These are phyloP conservation scores for Metschnikowia colocasiae DNA, from an alignment of 805 yeast species.

Conservation along the genomic window DNA sequence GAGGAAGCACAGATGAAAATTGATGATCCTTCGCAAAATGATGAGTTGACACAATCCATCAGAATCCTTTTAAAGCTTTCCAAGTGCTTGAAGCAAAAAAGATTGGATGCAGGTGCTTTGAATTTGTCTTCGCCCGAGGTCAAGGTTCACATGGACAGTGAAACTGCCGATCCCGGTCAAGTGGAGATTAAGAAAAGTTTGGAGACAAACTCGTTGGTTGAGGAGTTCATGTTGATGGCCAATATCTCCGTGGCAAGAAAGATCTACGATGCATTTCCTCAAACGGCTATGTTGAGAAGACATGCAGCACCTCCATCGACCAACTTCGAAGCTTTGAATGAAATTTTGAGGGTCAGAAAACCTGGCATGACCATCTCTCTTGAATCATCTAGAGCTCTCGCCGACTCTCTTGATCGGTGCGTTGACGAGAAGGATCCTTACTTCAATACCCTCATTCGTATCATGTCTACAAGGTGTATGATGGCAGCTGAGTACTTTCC, in stretches of 20 bases:
- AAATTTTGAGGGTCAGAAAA: conserved; percentile 80
- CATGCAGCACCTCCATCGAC: conserved; percentile 97
- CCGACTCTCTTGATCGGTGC: conserved; percentile 90
- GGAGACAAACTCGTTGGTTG: conserved; percentile 94
- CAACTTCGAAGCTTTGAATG: conserved; percentile 84
- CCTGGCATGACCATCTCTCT: conserved; percentile 64
- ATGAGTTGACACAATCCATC: conserved; percentile 87
- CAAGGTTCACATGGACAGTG: conserved; percentile 94
- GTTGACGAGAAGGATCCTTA: conserved; percentile 79
- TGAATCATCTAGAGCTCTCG: conserved; percentile 85
- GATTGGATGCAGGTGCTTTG: conserved; percentile 93
- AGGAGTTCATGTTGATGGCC: conserved; percentile 97
- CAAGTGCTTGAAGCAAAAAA: conserved; percentile 74
- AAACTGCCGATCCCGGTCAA: conserved; percentile 93
- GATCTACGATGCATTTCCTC: conserved; percentile 91
- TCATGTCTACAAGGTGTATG: conserved; percentile 98
- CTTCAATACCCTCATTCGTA: conserved; percentile 88
- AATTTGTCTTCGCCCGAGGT: conserved; percentile 98
- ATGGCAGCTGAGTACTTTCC: conserved; percentile 98
- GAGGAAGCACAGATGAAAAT: conserved; percentile 90
- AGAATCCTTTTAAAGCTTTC: conserved; percentile 76
- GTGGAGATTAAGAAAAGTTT: conserved; percentile 85
- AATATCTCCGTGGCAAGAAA: conserved; percentile 93
- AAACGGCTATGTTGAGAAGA: conserved; percentile 96
- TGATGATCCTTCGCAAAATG: conserved; percentile 71